Conservation (phyloP, 129 eudicot genomes). For the Flaveria bidentis region DNA sequence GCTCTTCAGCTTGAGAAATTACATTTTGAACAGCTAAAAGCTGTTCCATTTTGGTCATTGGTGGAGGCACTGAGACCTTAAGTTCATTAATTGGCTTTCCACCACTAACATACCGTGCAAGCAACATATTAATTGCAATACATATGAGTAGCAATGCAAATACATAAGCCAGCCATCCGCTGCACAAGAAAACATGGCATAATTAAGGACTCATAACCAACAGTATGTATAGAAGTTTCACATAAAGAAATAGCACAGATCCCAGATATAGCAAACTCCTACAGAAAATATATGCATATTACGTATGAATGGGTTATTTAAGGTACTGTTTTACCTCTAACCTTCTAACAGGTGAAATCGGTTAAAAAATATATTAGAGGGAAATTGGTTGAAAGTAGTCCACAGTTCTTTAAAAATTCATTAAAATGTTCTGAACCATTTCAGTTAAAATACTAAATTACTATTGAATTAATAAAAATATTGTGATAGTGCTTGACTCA, state of each 20-base stretch:
- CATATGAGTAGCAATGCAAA: conserved; percentile 49
- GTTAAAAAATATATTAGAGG: neutral
- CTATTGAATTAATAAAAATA: neutral
- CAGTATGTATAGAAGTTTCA: neutral
- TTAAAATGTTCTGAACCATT: neutral
- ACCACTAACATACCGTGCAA: conserved; percentile 46
- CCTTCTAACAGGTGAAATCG: neutral
- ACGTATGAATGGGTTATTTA: neutral
- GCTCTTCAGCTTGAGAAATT: conserved; percentile 84
- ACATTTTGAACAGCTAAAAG: conserved; percentile 95
- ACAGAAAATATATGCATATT: neutral
- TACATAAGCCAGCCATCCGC: conserved; percentile 81
- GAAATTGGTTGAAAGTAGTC: neutral
- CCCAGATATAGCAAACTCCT: conserved; percentile 5
- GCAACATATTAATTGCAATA: conserved; percentile 59
- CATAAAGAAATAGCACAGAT: neutral
- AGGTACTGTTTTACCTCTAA: neutral
- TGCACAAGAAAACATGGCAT: conserved; percentile 30
- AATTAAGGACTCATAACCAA: conserved; percentile 13
- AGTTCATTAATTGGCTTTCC: conserved; percentile 57
- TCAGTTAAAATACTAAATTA: neutral
- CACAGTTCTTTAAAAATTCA: neutral
- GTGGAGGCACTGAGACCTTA: conserved; percentile 76
- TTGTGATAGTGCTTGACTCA: neutral
- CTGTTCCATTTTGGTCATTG: conserved; percentile 93